Evolutionary conservation across 768 basidiomycete genomes (phyloP).

Genomic region (Tubosaeta sp.): DNA sequence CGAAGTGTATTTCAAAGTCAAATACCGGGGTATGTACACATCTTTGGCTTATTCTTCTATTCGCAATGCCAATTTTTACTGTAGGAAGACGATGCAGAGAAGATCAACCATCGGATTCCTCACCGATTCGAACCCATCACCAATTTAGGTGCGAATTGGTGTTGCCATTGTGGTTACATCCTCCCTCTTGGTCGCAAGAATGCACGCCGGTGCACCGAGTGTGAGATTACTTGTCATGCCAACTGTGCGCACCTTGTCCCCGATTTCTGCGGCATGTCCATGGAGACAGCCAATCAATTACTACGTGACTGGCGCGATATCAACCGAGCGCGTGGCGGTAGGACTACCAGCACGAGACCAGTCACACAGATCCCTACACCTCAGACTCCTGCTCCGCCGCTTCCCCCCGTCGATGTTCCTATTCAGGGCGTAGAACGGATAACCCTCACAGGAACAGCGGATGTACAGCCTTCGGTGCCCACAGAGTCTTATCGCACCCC

Average conservation of each 20-base stretch:
- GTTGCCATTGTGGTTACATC: constrained; percentile 99
- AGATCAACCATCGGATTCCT: constrained; percentile 98
- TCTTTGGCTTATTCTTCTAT: not conserved
- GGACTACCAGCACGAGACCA: constrained; percentile 34
- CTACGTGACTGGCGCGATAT: constrained; percentile 89
- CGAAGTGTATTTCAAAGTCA: constrained; percentile 98
- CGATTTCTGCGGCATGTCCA: constrained; percentile 99
- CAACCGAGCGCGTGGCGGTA: constrained; percentile 63
- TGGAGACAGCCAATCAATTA: constrained; percentile 96
- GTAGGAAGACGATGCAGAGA: constrained; percentile 95
- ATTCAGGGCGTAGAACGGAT: constrained; percentile 42
- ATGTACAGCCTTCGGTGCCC: constrained; percentile 28
- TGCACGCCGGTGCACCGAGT: constrained; percentile 92
- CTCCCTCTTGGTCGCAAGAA: constrained; percentile 96
- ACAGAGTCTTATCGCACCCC: constrained; percentile 24
- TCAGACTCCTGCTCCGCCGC: constrained; percentile 29
- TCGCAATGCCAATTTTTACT: constrained; percentile 1
- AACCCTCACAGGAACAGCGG: constrained; percentile 39
- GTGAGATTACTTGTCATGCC: constrained; percentile 94
- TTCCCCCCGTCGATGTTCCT: constrained; percentile 32
- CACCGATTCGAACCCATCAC: constrained; percentile 97
- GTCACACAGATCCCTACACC: constrained; percentile 30
- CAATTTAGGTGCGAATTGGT: constrained; percentile 98
- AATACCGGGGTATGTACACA: constrained; percentile 77
- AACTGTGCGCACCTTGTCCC: constrained; percentile 98